A percentile compares a stretch with the other conserved stretches of the same genome.
Evolutionary conservation across 2,329 filamentous ascomycete species (phyloP).

Genomic region (Davidsoniella virescens): DNA sequence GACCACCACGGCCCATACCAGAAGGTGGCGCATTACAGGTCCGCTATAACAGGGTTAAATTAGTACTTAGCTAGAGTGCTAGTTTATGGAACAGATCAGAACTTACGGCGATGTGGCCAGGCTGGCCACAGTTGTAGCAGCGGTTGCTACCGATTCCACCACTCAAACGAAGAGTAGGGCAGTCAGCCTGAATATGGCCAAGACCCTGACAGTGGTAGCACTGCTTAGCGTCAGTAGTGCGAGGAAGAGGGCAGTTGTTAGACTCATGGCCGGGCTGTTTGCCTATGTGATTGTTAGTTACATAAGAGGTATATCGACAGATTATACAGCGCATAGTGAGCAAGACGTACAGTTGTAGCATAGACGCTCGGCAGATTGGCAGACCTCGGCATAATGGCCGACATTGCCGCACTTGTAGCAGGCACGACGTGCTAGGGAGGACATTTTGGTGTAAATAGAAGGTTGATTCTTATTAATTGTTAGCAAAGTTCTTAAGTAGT

Average conservation of each 20-base stretch:
- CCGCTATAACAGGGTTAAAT: slow-evolving; percentile 32
- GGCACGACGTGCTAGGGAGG: slow-evolving; percentile 64
- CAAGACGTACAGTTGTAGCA: slow-evolving; percentile 87
- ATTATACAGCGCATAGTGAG: too few species aligned
- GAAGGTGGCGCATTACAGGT: slow-evolving; percentile 61
- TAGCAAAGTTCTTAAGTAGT: not conserved
- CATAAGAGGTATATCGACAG: not conserved
- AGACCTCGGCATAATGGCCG: slow-evolving; percentile 74
- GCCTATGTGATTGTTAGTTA: slow-evolving; percentile 27
- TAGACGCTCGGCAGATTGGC: slow-evolving; percentile 91
- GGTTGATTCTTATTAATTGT: not conserved
- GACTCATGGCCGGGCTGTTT: slow-evolving; percentile 94
- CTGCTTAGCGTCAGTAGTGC: slow-evolving; percentile 97
- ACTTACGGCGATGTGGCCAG: slow-evolving; percentile 77
- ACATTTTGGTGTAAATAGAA: slow-evolving; percentile 35
- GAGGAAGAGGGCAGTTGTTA: slow-evolving; percentile 88
- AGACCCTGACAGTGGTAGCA: slow-evolving; percentile 99
- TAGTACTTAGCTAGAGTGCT: not conserved
- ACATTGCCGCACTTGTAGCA: slow-evolving; percentile 77
- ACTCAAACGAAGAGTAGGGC: slow-evolving; percentile 85
- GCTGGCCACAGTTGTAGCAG: slow-evolving; percentile 93
- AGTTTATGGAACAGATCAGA: not conserved
- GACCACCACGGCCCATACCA: slow-evolving; percentile 49
- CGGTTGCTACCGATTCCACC: slow-evolving; percentile 67
- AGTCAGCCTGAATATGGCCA: slow-evolving; percentile 96